Evolutionary conservation across 441 rosid genomes (phyloP).

Genomic region (Bruguiera hainesii): DNA sequence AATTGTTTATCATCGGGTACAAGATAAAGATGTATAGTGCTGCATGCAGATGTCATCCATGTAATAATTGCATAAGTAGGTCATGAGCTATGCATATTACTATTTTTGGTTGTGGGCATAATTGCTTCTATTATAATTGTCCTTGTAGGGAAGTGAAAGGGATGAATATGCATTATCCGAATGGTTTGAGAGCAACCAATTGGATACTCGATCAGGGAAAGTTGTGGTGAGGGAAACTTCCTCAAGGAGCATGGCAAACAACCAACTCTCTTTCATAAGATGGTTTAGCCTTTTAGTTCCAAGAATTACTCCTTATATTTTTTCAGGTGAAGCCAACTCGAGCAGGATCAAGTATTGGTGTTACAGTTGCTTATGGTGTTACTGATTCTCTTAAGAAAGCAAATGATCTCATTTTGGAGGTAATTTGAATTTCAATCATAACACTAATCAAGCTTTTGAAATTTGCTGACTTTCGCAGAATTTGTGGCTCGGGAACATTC

Average conservation of each 20-base stretch:
- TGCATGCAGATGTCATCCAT: not conserved
- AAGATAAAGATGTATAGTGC: not conserved
- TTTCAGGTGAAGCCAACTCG: slow-evolving; percentile 85
- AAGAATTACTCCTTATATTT: slow-evolving; percentile 13
- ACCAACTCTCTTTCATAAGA: slow-evolving; percentile 1
- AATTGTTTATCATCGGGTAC: not conserved
- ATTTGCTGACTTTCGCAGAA: not conserved
- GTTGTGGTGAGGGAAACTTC: slow-evolving; percentile 67
- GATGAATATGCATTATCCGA: slow-evolving; percentile 48
- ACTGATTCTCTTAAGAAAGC: slow-evolving; percentile 76
- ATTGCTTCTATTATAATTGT: slow-evolving; percentile 20
- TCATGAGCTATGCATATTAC: not conserved
- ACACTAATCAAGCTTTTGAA: slow-evolving; percentile 7
- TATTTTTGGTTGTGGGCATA: slow-evolving; percentile 6
- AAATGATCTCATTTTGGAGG: slow-evolving; percentile 64
- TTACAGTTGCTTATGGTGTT: slow-evolving; percentile 86
- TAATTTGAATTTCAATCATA: slow-evolving; percentile 22
- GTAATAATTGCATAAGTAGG: slow-evolving; percentile 1
- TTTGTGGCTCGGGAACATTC: not conserved
- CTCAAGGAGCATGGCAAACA: slow-evolving; percentile 13
- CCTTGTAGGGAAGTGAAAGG: slow-evolving; percentile 47
- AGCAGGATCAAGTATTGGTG: slow-evolving; percentile 98
- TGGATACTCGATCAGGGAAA: slow-evolving; percentile 71
- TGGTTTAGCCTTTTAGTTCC: slow-evolving; percentile 16
- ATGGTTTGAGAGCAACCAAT: slow-evolving; percentile 71